These are phyloP conservation scores for Suillus discolor DNA, from an alignment of 768 basidiomycete genomes.

Conservation along the genomic window DNA sequence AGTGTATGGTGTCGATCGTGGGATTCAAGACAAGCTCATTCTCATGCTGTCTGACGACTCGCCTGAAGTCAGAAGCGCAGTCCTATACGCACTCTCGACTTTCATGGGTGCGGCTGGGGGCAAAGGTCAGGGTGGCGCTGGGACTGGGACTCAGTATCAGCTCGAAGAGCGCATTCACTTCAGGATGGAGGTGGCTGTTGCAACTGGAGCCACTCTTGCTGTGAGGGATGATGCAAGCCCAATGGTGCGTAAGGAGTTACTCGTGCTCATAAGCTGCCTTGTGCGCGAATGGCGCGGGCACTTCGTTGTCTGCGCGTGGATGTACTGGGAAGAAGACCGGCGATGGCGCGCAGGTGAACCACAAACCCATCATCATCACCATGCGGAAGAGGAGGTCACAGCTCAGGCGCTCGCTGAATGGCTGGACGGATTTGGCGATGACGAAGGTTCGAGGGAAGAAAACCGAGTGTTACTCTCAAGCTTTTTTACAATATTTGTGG, in stretches of 20 bases:
- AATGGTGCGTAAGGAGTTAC: conserved; percentile 92
- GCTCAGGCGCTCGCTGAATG: conserved; percentile 75
- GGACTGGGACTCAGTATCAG: conserved; percentile 78
- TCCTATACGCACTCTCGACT: conserved; percentile 88
- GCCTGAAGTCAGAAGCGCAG: conserved; percentile 91
- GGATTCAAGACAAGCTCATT: conserved; percentile 83
- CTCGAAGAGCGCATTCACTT: conserved; percentile 80
- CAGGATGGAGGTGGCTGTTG: conserved; percentile 89
- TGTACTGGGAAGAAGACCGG: conserved; percentile 92
- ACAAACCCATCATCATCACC: conserved; percentile 33
- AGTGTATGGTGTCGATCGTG: conserved; percentile 74
- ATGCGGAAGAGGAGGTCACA: conserved; percentile 68
- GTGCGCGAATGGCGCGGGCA: conserved; percentile 97
- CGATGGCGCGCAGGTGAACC: conserved; percentile 51
- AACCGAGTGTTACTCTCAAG: conserved; percentile 86
- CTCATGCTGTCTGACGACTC: conserved; percentile 81
- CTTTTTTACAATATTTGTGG: conserved; percentile 90
- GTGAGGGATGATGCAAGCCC: conserved; percentile 95
- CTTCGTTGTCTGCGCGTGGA: conserved; percentile 95
- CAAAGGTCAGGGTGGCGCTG: conserved; percentile 79
- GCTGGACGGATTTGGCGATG: conserved; percentile 69
- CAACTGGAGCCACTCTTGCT: conserved; percentile 84
- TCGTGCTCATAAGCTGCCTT: conserved; percentile 88
- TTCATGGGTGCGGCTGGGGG: conserved; percentile 91
- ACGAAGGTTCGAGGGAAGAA: conserved; percentile 69